These are phyloP conservation scores for Trichoderma breve DNA, from an alignment of 2,329 filamentous ascomycete genomes.

Conservation along the genomic window DNA sequence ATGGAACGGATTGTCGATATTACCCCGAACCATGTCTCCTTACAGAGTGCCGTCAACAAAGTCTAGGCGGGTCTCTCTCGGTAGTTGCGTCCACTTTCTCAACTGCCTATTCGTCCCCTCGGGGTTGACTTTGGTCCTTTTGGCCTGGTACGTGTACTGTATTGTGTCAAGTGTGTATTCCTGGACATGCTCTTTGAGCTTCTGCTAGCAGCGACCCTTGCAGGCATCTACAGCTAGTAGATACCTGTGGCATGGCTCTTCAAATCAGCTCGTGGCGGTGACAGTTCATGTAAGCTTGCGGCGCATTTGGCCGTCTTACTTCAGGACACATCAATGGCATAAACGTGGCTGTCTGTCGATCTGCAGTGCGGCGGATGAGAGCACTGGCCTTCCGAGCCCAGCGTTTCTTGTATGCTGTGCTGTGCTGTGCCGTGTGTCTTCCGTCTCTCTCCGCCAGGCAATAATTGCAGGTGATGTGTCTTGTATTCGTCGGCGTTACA, in stretches of 20 bases:
- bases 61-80: background rate
- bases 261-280: background rate
- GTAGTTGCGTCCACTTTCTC: background rate
- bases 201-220: background rate
- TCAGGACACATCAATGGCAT: background rate
- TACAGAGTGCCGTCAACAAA: background rate
- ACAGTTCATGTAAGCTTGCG: background rate
- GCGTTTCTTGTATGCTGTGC: background rate
- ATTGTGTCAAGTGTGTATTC: background rate
- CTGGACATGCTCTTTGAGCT: background rate
- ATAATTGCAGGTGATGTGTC: background rate
- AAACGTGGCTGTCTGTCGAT: background rate
- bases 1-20: background rate
- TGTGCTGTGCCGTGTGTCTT: background rate
- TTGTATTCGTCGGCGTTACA: background rate
- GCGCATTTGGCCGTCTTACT: background rate
- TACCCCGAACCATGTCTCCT: conserved; percentile 13
- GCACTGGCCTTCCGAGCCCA: background rate
- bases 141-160: background rate
- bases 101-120: background rate
- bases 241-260: background rate
- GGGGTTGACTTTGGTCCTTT: background rate
- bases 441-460: background rate
- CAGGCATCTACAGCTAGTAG: background rate
- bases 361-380: background rate